Base-by-base conservation (phyloP, 192 early-diverging fungal species). In the Coemansia sp. region DNA sequence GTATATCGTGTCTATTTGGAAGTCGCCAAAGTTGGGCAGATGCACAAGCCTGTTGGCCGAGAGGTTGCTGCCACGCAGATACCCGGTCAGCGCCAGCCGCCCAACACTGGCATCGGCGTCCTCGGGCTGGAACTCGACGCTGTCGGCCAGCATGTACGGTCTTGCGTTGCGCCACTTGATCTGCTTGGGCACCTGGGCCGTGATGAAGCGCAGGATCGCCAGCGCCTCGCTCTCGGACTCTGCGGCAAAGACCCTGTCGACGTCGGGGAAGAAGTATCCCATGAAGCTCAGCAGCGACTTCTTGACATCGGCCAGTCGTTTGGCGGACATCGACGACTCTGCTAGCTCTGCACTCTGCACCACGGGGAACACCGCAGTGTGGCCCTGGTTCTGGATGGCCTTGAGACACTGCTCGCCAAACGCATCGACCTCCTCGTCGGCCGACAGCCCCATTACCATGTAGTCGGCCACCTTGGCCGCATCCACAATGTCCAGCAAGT, bases 11-110 rank as follows among this genome's bases (percentile, higher is more conserved):
- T 89, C 83, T 55, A 99, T 83, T 80, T 99, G 97, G 83, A 91
- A 99, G 75, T 99, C 95, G 42, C 97, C 97, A 86, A 86, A 93
- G 63, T 92, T 90, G 44, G 94, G 95, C 44, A 99, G 84, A 77
- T 98, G 94, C 5, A 99, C 81, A 40, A 98, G 85, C 2, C 94
- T 89, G 72, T 98, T 96, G 61, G 96, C 96, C 40, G 90, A 91
- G 54, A 99, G 87, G 37, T 87, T 87, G 25, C 84, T 85, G 5
- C 97, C 96, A 49, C 97, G 85, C 45, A 95, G 83, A 66, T 90
- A 94, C 7, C 96, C 97, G 16, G 91, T 95, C 12, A 99, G 86
- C 25, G 81, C 86, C 66, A 99, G 72, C 5, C 85, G 86, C 13
- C 93, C 93, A 5, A 72, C 20, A 16, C 68, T 19, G 2, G 71